Conservation (phyloP, 768 basidiomycete species). For the Tephrocybe rancida region DNA sequence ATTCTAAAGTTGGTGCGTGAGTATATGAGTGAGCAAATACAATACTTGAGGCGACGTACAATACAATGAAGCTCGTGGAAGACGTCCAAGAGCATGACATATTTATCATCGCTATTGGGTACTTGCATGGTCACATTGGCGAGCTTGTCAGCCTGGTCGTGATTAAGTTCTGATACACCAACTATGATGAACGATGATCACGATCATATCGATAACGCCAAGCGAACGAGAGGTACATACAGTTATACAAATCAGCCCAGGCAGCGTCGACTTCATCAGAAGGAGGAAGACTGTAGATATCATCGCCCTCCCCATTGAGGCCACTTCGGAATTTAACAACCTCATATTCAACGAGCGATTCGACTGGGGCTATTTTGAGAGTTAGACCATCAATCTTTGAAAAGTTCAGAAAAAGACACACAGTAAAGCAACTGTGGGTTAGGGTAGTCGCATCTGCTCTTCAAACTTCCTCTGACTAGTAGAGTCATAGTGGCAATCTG, state of each 20-base stretch:
- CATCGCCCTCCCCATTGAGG: conserved; percentile 7
- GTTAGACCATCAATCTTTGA: neutral
- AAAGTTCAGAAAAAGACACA: neutral
- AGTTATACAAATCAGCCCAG: conserved; percentile 12
- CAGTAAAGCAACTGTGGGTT: conserved; percentile 11
- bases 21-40: neutral
- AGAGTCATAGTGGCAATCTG: neutral
- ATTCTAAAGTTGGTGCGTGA: neutral
- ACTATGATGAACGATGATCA: neutral
- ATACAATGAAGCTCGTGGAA: conserved; percentile 16
- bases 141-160: conserved; percentile 8
- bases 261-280: conserved; percentile 13
- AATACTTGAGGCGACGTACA: neutral
- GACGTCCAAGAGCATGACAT: conserved; percentile 14
- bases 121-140: conserved; percentile 10
- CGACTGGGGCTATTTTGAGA: conserved; percentile 3
- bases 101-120: conserved; percentile 9
- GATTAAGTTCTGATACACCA: conserved; percentile 8
- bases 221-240: neutral
- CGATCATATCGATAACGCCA: neutral
- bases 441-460: neutral
- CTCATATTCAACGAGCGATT: conserved; percentile 11
- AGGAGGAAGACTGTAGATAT: conserved; percentile 13
- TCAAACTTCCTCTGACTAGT: conserved; percentile 1
- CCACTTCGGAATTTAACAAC: conserved; percentile 13